phyloP scores from a whole-genome alignment of 2,329 filamentous ascomycete species.

The Colletotrichum scovillei region DNA sequence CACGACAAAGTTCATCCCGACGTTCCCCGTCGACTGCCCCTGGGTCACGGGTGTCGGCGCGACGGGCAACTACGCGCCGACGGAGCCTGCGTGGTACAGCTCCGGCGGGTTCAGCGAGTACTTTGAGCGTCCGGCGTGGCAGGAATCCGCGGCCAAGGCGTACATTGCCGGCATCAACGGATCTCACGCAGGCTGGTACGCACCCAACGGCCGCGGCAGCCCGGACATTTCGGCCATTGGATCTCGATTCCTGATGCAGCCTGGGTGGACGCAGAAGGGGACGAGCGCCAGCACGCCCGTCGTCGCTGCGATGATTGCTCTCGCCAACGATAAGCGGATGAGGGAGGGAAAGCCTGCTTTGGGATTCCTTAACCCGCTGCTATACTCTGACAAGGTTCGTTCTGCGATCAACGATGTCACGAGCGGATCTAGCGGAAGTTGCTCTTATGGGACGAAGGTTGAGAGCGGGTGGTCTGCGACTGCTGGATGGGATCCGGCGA shows the following conservation, averaged over 20 bases:
- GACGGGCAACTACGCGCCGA: constrained; percentile 43
- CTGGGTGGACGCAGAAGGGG: constrained; percentile 41
- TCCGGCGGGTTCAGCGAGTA: constrained; percentile 61
- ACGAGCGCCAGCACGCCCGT: constrained; percentile 52
- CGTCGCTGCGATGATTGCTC: constrained; percentile 54
- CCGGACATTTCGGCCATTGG: constrained; percentile 60
- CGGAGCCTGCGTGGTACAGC: constrained; percentile 47
- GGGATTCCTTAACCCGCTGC: constrained; percentile 57
- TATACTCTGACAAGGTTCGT: constrained; percentile 42
- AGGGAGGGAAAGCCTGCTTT: constrained; percentile 48
- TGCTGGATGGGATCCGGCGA: constrained; percentile 10
- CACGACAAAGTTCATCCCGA: constrained; percentile 62
- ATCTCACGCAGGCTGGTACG: constrained; percentile 57
- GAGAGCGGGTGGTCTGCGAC: constrained; percentile 16
- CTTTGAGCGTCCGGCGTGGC: constrained; percentile 55
- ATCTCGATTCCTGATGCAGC: constrained; percentile 59
- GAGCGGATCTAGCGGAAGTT: neutral
- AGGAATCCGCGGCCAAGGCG: constrained; percentile 47
- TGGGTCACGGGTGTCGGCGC: constrained; percentile 47
- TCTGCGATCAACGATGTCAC: constrained; percentile 14
- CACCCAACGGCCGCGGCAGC: constrained; percentile 55
- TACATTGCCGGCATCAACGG: constrained; percentile 54
- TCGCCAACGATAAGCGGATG: constrained; percentile 56
- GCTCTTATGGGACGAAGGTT: neutral
- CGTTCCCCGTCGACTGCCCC: constrained; percentile 60